Base-by-base conservation (phyloP, 2,329 filamentous ascomycete species). In the Pseudogymnoascus sp. region DNA sequence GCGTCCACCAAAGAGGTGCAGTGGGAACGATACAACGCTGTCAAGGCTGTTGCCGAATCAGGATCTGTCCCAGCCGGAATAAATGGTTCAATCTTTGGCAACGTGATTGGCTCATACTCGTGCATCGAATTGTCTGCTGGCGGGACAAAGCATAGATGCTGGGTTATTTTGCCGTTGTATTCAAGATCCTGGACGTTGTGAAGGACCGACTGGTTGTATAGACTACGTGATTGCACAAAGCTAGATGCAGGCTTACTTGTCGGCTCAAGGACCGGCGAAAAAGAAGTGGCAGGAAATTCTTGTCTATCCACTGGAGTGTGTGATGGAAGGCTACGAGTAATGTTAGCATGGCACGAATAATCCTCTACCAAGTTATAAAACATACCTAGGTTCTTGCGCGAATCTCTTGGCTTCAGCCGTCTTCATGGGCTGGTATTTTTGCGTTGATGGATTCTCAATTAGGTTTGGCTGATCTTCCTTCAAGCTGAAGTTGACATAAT, bases 1-100 rank as follows among this genome's bases (percentile, higher is more conserved):
- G 91, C 93, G 75, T 99, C 95, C 33, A 99, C 89, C 4, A 99
- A 83, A 0, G 93, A 97, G 13, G 95, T 97, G 74, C 93, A 96
- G 73, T 97, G 93, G 2, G 93, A 95, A 60, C 92, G 87, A 73
- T 99, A 99, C 23, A 97, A 82, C 4, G 93, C 93, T 38, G 87
- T 86, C 21, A 99, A 80, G 3, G 92, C 93, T 70, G 90, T 90
- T 26, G 92, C 93, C 7, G 92, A 89, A 72, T 97, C 93, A 0
- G 84, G 80, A 73, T 99, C 95, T 6, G 93, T 96, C 63, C 90
- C 89, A 2, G 78, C 77, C 1, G 93, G 93, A 2, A 96, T 80
- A 72, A 92, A 96, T 4, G 84, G 81, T 66, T 90, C 86, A 69
- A 99, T 96, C 60, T 87, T 83, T n/a, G 95, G 95, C n/a, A 99